These are phyloP conservation scores for Paxillus involutus DNA, from an alignment of 768 basidiomycete genomes.

Conservation along the genomic window DNA sequence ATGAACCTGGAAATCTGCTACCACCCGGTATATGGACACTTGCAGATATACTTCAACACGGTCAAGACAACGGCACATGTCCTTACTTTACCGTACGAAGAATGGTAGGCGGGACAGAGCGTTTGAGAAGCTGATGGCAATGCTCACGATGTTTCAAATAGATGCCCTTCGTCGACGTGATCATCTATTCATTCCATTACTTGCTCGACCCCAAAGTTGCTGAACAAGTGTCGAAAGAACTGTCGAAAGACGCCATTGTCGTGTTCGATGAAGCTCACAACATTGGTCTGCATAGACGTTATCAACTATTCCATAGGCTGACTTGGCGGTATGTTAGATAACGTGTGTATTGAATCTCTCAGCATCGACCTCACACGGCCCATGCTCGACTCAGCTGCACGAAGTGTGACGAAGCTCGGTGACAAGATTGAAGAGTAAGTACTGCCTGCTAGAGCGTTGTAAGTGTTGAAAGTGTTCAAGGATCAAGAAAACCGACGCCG, in stretches of 20 bases:
- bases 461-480: conserved; percentile 40
- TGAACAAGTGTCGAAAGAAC: conserved; percentile 96
- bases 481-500: conserved; percentile 91
- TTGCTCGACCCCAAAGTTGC: conserved; percentile 98
- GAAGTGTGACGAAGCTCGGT: conserved; percentile 82
- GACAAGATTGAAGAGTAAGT: conserved; percentile 95
- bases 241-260: conserved; percentile 97
- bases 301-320: background rate
- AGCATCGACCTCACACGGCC: conserved; percentile 97
- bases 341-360: conserved; percentile 97
- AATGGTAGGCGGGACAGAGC: conserved; percentile 63
- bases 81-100: conserved; percentile 96
- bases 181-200: conserved; percentile 99
- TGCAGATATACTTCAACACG: conserved; percentile 88
- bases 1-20: conserved; percentile 80
- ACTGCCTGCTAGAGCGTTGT: background rate
- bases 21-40: conserved; percentile 91
- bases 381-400: conserved; percentile 92
- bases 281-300: conserved; percentile 62
- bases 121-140: background rate
- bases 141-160: conserved; percentile 31
- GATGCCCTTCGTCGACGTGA: conserved; percentile 94
- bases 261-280: conserved; percentile 99
- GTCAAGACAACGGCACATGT: conserved; percentile 81
- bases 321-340: conserved; percentile 52